Evolutionary conservation across 768 basidiomycete genomes (phyloP), one percentile per base, ranked within the genome.

Genomic region (Boletellus ananas): DNA sequence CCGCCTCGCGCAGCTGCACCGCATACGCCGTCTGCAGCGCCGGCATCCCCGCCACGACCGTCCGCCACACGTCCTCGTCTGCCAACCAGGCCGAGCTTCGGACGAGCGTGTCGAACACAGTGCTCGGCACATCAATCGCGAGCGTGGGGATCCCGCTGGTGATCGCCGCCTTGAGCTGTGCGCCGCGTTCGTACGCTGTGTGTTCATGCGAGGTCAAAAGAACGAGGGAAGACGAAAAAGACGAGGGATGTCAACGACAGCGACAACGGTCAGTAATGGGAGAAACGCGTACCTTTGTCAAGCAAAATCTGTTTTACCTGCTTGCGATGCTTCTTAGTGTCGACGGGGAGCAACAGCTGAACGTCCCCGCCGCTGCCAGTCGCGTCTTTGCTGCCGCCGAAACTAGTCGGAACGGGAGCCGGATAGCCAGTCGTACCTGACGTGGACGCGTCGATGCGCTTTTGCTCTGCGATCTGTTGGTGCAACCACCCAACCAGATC

Each of bases 381-480:
- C 11, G 57, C 29, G 25, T 75, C 71, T 56, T 72, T 74, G 1
- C 69, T 59, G 2, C 74, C 59, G 2, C 74, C 59, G 2, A 71
- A 47, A 11, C 61, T 55, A 4, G 53, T 38, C 39, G 70, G 67
- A 21, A 72, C 52, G 14, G 59, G 55, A 16, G 81, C 80, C 0
- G 75, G 66, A 9, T 76, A 65, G 3, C 66, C 63, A 0, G 74
- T 69, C 8, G 78, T 81, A 3, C 84, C 85, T 11, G 83, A 80
- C 0, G 84, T 84, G 8, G 79, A 71, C 1, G 78, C 67, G 57
- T 93, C 90, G 21, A 83, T 74, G 2, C 84, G 83, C 61, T 84
- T 86, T 68, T 92, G 90, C 56, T 92, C 89, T 0, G 83, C 72
- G 16, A 93, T 86, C 54, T 88, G 82, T 14, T 85, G 79, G 39